These are phyloP conservation scores for Tilletia caries DNA, from an alignment of 1,284 basidiomycete genomes.

Conservation along the genomic window DNA sequence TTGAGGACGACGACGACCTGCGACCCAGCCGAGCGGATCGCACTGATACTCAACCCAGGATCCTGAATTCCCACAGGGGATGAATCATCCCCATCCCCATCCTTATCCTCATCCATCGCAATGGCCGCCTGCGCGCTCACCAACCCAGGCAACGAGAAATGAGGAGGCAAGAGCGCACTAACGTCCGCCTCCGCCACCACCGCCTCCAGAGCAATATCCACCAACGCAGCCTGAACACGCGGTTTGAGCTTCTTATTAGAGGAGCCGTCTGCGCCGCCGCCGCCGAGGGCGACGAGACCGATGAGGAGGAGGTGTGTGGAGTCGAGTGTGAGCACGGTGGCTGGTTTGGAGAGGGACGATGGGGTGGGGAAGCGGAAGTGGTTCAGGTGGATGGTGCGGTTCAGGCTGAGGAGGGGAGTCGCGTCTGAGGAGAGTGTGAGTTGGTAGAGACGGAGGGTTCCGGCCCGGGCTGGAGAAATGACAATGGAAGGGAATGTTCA, in stretches of 20 bases:
- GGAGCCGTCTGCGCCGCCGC: background rate
- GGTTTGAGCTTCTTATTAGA: background rate
- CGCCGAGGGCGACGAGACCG: background rate
- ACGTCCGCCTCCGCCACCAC: conserved; percentile 4
- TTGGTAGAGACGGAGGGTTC: background rate
- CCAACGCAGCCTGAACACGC: background rate
- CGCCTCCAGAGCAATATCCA: conserved; percentile 1
- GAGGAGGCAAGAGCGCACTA: background rate
- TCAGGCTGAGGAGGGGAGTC: background rate
- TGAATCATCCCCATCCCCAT: no score
- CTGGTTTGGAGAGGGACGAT: background rate
- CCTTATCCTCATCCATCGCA: no score
- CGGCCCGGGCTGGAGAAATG: background rate
- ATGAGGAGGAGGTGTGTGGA: background rate
- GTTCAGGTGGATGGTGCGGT: background rate
- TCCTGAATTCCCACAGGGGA: no score
- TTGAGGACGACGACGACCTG: background rate
- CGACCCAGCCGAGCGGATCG: background rate
- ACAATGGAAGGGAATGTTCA: no score
- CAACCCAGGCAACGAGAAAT: no score
- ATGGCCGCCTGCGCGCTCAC: no score
- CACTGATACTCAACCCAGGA: background rate
- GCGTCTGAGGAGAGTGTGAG: background rate
- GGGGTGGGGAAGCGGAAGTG: background rate
- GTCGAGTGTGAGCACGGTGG: background rate